Evolutionary conservation across 768 basidiomycete genomes (phyloP), one percentile per base, ranked within the genome.

Genomic region (Lactifluus pinguis): DNA sequence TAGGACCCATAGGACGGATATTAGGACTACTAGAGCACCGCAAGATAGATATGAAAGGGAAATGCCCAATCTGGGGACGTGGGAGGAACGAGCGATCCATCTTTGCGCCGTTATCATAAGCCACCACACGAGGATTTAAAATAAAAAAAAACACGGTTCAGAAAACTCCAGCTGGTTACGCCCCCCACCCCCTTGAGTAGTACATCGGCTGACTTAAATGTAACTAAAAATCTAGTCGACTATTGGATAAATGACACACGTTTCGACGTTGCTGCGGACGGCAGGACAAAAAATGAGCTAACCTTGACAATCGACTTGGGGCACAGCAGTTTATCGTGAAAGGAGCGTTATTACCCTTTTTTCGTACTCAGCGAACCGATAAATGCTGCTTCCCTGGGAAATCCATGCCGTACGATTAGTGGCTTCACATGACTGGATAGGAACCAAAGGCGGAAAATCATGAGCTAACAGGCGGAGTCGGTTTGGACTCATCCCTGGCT

Each of bases 331-430:
- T 44, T 34, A 29, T 44, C 25, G 30, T 58, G 39, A 47, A 25
- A 47, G 45, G 45, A 21, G 45, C 13, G 45, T 6, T 47, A 21
- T 13, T 11, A 11, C 38, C 38, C 34, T 36, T 45, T 57, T 61
- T 61, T 61, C 45, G 52, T 19, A 57, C 60, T 57, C 60, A 61
- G 60, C 60, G 60, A 61, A 57, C 36, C 30, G 49, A 57, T 59
- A 25, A 25, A 45, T 34, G 41, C 25, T 34, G 45, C 45, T 21
- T 3, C 9, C 6, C 19, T 45, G 45, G 45, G 19, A 25, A 47
- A 47, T 47, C 9, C 10, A 47, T 47, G 45, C 45, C 45, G 45
- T 47, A 45, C 8, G 25, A 4, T 4, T 21, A 25, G 45, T 10
- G 2, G 1, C 19, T 3, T n/a, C 4, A 4, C n/a, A n/a, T 7